A percentile compares a stretch with the other conserved stretches of the same genome.
Evolutionary conservation across 2,329 filamentous ascomycete species (phyloP).

Genomic region (Pseudogymnoascus sp.): DNA sequence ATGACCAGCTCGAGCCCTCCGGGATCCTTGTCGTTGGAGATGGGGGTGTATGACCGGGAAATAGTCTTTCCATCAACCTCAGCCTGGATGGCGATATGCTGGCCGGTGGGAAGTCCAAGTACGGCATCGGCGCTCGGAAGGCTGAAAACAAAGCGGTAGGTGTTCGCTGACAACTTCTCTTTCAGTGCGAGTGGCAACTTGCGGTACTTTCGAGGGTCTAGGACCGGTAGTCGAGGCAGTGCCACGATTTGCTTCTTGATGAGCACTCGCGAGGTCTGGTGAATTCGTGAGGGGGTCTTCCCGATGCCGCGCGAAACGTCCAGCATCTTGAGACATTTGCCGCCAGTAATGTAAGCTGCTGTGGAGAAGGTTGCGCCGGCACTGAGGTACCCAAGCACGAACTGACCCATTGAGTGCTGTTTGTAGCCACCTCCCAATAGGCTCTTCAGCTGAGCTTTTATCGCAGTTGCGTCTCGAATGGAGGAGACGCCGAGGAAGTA

Average conservation of each 20-base stretch:
- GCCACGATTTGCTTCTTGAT: neutral
- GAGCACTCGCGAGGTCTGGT: neutral
- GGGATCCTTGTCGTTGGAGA: slow-evolving; percentile 41
- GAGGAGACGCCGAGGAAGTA: neutral
- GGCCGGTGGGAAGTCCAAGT: slow-evolving; percentile 35
- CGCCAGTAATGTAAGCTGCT: neutral
- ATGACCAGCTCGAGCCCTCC: slow-evolving; percentile 44
- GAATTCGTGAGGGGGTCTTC: neutral
- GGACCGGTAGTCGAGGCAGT: neutral
- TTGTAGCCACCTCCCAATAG: neutral
- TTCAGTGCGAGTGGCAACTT: slow-evolving; percentile 19
- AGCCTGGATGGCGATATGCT: slow-evolving; percentile 33
- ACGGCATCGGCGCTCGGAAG: slow-evolving; percentile 27
- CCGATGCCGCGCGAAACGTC: neutral
- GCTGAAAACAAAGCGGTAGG: slow-evolving; percentile 24
- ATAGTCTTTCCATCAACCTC: slow-evolving; percentile 29
- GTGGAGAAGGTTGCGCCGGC: slow-evolving; percentile 3
- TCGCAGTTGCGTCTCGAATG: neutral
- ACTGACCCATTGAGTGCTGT: neutral
- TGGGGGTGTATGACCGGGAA: slow-evolving; percentile 35
- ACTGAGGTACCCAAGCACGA: slow-evolving; percentile 1
- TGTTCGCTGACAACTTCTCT: slow-evolving; percentile 18
- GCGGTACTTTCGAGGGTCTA: slow-evolving; percentile 18
- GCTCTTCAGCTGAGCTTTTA: neutral
- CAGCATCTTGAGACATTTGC: neutral